Base-by-base conservation (phyloP, 306 rosid species). In the Pterocarpus macrocarpus region DNA sequence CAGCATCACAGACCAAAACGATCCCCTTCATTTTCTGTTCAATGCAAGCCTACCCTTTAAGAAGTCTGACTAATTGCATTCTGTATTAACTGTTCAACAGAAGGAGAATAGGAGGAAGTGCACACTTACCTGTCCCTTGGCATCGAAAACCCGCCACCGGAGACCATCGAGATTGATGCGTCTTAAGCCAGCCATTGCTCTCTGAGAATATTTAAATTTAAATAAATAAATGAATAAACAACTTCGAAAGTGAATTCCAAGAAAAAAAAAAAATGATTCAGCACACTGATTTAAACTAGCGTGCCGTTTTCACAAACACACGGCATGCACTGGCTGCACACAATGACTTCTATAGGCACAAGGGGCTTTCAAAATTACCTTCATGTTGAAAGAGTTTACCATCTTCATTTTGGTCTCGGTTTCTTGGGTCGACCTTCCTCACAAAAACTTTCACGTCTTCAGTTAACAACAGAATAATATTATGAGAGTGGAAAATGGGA, bases 141-240 rank as follows among this genome's bases (percentile, higher is more conserved):
- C 99, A 77, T 93, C 98, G 22, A 95, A 95, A 62, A 95, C 97
- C 80, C 90, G 89, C 99, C 97, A 95, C 16, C 97, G 82, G 70
- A 95, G 87, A 65, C 98, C 99, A 0, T 93, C 99, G 7, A 95
- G 93, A 82, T 90, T 85, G 69, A 95, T 95, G 49, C 99, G 97
- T 52, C 82, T 88, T 80, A 93, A 84, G 36, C 98, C 99, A 62
- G 99, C 99, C 30, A 88, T 88, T 17, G 99, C 99, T 91, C 79
- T 95, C 97, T 95, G 84, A 34, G n/a, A 75, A 80, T 16, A 80
- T 3, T 76, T 14, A 13, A 53, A 47, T 22, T 22, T 22, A 22
- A 22, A 22, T 22, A 22, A 22, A 22, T 22, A 22, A 22, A 22
- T 22, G 28, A 22, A 22, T 13, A 47, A 71, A 33, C 6, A 69